Base-by-base conservation (phyloP, 805 yeast species). In the Candida hungchunana region DNA sequence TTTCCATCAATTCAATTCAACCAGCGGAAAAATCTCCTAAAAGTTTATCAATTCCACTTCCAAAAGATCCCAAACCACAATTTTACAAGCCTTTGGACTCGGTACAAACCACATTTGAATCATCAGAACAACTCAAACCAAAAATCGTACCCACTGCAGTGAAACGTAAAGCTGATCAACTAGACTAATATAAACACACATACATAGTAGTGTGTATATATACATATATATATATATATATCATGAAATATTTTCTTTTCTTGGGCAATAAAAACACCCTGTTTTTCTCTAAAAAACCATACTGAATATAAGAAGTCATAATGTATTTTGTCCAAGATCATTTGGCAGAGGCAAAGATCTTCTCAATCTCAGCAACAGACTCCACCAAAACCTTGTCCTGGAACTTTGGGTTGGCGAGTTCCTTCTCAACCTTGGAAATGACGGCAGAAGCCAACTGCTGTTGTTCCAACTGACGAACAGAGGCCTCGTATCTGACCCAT, bases 401-500 rank as follows among this genome's bases (percentile, higher is more conserved):
- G 83, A 89, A 87, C 73, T 85, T 85, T 44, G 95, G 79, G 69
- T 82, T 82, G 55, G 72, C 67, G 53, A 93, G 66, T 68, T 87
- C 93, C 64, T 81, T 68, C 73, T 85, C 79, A 57, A 90, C 93
- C 73, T 86, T 88, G 37, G 88, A 71, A 62, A 88, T 84, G 48
- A 93, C 96, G 40, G 88, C 58, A 59, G 83, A 69, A 51, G 94
- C 79, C 57, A 93, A 79, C 67, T 86, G 96, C 67, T 80, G 76
- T 75, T 93, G 98, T 75, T 93, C 95, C 60, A 79, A 69, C 73
- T 87, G 95, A 73, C 97, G 90, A 52, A 89, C 93, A 63, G 87
- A 88, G 52, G 86, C 82, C 75, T 93, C 98, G 68, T 84, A 85
- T 78, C 97, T 86, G 56, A 89, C 97, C 98, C 98, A 93, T 12